phyloP scores from a whole-genome alignment of 352 stramenopile genomes.

The Pseudoperonospora humuli region DNA sequence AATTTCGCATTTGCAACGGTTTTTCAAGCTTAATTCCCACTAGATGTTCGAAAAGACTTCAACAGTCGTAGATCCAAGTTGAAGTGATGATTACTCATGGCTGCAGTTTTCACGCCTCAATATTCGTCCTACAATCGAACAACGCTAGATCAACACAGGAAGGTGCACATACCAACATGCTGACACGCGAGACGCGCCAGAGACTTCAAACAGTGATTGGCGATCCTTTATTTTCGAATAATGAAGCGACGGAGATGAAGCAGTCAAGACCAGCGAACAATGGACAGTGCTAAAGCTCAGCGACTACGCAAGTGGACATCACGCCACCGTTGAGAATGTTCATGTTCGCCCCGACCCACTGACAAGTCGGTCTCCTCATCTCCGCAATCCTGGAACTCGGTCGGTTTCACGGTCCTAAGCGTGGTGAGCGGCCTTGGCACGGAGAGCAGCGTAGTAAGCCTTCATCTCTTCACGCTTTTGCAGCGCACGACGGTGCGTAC shows the following conservation, averaged over 20 bases:
- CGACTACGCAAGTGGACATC: conserved; percentile 16
- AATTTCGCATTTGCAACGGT: too few relatives aligned
- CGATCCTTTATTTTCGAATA: conserved; percentile 75
- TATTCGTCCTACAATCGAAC: conserved; percentile 1
- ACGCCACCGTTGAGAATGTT: conserved; percentile 19
- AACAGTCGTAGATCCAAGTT: conserved; percentile 1
- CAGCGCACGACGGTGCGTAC: conserved; percentile 96
- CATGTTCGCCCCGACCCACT: conserved; percentile 20
- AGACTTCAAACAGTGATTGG: conserved; percentile 50
- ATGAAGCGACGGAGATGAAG: conserved; percentile 50
- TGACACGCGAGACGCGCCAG: conserved; percentile 5
- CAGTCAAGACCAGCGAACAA: conserved; percentile 12
- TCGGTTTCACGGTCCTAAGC: conserved; percentile 41
- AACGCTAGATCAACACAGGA: background rate
- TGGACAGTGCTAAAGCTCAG: conserved; percentile 10
- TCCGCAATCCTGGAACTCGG: conserved; percentile 37
- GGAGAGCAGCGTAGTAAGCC: conserved; percentile 93
- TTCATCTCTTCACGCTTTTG: conserved; percentile 99
- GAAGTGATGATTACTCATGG: background rate
- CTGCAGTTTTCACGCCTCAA: background rate
- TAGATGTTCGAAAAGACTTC: background rate
- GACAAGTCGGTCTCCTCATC: conserved; percentile 23
- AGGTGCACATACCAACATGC: conserved; percentile 1
- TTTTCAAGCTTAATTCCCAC: background rate
- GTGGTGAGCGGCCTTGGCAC: conserved; percentile 89